Conservation (phyloP, 2,329 filamentous ascomycete genomes). For the Botrytis tulipae region DNA sequence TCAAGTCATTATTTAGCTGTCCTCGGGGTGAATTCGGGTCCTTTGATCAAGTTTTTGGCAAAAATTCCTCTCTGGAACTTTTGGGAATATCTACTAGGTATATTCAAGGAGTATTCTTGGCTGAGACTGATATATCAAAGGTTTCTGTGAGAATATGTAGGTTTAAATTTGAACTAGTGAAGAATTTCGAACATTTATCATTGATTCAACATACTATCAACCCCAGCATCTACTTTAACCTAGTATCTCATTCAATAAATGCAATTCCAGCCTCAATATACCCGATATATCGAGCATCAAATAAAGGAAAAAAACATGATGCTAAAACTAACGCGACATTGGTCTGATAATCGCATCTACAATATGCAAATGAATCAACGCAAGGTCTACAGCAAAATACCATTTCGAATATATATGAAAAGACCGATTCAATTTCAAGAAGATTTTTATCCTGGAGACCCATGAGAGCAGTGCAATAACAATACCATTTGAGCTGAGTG, state of each 20-base stretch:
- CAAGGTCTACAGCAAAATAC: neutral
- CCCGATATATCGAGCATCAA: neutral
- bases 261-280: too few species aligned
- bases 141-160: fast-evolving
- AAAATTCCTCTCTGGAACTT: neutral
- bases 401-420: neutral
- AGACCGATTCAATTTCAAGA: fast-evolving
- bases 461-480: neutral
- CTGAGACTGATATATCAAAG: neutral
- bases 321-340: too few species aligned
- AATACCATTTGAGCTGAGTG: neutral
- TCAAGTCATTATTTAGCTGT: neutral
- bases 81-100: neutral
- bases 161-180: neutral
- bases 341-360: neutral
- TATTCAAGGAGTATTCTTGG: neutral
- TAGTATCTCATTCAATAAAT: too few species aligned
- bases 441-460: neutral
- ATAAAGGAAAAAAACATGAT: neutral
- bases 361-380: neutral
- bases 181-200: too few species aligned
- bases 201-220: too few species aligned
- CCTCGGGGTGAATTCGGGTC: neutral
- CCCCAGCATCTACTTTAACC: fast-evolving
- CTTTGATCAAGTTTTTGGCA: too few species aligned